Evolutionary conservation across 176 grass and related monocot genomes (phyloP).

Genomic region (Eragrostis nindensis): DNA sequence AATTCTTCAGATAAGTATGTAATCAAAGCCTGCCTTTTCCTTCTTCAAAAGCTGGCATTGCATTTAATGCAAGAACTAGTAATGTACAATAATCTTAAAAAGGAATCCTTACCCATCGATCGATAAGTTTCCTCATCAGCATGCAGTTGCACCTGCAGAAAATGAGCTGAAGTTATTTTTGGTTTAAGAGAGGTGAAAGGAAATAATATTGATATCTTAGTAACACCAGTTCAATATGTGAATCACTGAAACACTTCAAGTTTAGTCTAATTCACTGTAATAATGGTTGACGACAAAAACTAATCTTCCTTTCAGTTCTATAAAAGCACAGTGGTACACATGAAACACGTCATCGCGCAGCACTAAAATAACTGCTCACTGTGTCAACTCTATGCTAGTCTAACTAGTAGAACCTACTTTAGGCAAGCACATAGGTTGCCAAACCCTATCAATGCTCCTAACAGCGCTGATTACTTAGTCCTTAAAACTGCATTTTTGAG

Average conservation of each 20-base stretch:
- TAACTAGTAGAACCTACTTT: background rate
- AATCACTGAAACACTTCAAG: slow-evolving; percentile 1
- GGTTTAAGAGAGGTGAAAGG: background rate
- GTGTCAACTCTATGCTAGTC: background rate
- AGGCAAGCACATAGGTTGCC: background rate
- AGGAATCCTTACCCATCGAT: slow-evolving; percentile 57
- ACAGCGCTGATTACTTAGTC: too few relatives aligned
- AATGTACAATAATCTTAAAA: slow-evolving; percentile 9
- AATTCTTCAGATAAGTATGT: slow-evolving; percentile 35
- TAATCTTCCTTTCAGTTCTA: background rate
- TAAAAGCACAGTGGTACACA: background rate
- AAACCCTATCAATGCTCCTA: background rate
- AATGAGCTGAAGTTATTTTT: slow-evolving; percentile 5
- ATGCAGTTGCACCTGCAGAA: slow-evolving; percentile 68
- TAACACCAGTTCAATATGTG: background rate
- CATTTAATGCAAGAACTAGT: slow-evolving; percentile 12
- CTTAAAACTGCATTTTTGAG: background rate
- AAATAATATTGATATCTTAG: background rate
- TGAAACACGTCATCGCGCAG: background rate
- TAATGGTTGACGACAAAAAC: background rate
- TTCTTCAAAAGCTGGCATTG: background rate
- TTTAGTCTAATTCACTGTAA: background rate
- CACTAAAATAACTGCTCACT: background rate
- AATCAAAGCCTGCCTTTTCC: background rate
- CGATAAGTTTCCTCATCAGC: slow-evolving; percentile 64